Percentiles rank a stretch among this genome's conserved stretches.
phyloP scores from a whole-genome alignment of 768 basidiomycete genomes.

The Pleurotus giganteus region DNA sequence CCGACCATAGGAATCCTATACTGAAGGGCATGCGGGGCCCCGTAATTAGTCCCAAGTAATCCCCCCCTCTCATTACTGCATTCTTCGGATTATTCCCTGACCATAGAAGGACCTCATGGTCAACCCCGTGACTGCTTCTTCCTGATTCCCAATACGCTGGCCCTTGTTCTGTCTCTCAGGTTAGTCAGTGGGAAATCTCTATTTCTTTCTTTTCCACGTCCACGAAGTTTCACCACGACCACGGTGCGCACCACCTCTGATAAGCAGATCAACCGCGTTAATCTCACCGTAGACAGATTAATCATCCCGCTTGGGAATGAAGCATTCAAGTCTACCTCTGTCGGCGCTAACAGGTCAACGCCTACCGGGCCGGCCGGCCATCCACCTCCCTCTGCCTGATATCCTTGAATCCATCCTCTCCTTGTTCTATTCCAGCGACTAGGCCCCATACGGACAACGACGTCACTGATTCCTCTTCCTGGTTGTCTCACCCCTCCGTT shows the following conservation, averaged over 20 bases:
- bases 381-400: not conserved
- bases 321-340: not conserved
- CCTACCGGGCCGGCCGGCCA: slow-evolving; percentile 2
- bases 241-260: not conserved
- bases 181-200: not conserved
- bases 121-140: slow-evolving; percentile 1
- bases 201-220: not conserved
- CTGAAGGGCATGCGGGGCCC: not conserved
- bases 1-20: not conserved
- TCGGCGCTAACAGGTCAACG: not conserved
- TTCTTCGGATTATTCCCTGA: not conserved
- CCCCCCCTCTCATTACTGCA: not conserved
- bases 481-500: not conserved
- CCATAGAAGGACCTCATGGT: slow-evolving; percentile 2
- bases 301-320: not conserved
- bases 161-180: not conserved
- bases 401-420: not conserved
- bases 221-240: not conserved
- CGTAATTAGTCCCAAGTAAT: not conserved
- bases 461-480: not conserved
- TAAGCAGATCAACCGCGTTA: slow-evolving; percentile 1
- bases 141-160: not conserved
- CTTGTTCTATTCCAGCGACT: not conserved
- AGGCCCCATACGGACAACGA: not conserved
- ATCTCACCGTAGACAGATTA: not conserved